Conservation (phyloP, 192 early-diverging fungal species). For the Dimargaris verticillata region DNA sequence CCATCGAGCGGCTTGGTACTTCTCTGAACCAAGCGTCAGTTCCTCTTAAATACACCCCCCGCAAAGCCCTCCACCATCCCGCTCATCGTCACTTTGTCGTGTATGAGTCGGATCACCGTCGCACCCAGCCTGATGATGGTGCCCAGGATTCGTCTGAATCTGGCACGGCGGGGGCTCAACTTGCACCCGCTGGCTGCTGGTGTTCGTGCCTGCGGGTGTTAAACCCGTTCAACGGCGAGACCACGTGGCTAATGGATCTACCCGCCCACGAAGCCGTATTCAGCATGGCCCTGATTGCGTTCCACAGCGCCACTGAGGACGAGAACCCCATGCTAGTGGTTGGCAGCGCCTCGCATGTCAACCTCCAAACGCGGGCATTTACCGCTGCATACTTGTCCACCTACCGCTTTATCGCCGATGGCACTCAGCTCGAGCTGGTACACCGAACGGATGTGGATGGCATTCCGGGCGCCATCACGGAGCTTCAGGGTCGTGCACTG, state of each 20-base stretch:
- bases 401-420: conserved; percentile 52
- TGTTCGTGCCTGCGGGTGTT: conserved; percentile 44
- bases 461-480: conserved; percentile 60
- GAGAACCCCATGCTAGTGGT: conserved; percentile 50
- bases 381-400: conserved; percentile 52
- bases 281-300: conserved; percentile 44
- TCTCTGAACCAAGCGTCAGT: conserved; percentile 72
- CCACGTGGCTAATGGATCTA: conserved; percentile 51
- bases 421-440: conserved; percentile 51
- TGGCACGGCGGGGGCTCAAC: background rate
- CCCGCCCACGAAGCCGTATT: conserved; percentile 76
- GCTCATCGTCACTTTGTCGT: conserved; percentile 70
- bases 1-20: conserved; percentile 64
- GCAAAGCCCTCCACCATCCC: conserved; percentile 56
- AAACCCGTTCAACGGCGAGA: conserved; percentile 58
- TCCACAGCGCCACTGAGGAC: conserved; percentile 35
- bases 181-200: background rate
- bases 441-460: conserved; percentile 65
- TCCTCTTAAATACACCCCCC: conserved; percentile 76
- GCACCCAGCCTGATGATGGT: background rate
- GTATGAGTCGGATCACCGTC: conserved; percentile 68
- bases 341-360: conserved; percentile 62
- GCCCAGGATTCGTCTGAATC: background rate
- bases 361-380: conserved; percentile 47
- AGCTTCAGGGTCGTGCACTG: conserved; percentile 75